Evolutionary conservation across 202 grass and related monocot genomes (phyloP), one percentile per base, ranked within the genome.

Genomic region (Panicum hallii): DNA sequence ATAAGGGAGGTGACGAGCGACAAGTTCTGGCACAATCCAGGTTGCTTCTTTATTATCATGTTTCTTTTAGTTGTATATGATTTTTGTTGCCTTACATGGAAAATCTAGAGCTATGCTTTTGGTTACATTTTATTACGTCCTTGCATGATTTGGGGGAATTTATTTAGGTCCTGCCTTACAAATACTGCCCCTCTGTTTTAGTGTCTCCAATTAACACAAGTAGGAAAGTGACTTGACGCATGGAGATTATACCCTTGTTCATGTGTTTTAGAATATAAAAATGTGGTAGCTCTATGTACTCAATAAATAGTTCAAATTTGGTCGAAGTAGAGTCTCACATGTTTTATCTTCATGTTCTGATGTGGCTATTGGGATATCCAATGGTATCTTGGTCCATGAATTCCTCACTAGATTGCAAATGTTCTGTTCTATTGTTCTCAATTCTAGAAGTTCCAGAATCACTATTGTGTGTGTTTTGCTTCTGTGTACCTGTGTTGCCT

Each of bases 11-110:
- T 99, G 67, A 99, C 97, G 52, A 99, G 78, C 56, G 91, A 93
- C 76, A 99, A 97, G 63, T 99, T 99, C 80, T 99, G 97, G 97
- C 90, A 97, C 74, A 91, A 99, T 93, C 92, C 97, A 85, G 97
- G 97, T 99, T 87, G 72, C 64, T 86, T 82, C 23, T 70, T 82
- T 11, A 63, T 57, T 63, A 20, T 43, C 52, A 71, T 81, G 47
- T 81, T 84, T 63, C 10, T 30, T 67, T 62, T 80, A 7, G 38
- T 47, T 48, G 8, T 50, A 1, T 80, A 54, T 79, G 32, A 11
- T 74, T 66, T 82, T 34, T 0, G 13, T 9, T 56, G 15, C 34
- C 52, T 72, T 12, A 81, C 74, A 45, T 61, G 22, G 14, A 67
- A 55, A 90, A 40, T 23, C 28, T 19, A 53, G 5, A 30, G 23